Evolutionary conservation across 306 rosid genomes (phyloP), one percentile per base, ranked within the genome.

Genomic region (Sphenostylis stenocarpa): DNA sequence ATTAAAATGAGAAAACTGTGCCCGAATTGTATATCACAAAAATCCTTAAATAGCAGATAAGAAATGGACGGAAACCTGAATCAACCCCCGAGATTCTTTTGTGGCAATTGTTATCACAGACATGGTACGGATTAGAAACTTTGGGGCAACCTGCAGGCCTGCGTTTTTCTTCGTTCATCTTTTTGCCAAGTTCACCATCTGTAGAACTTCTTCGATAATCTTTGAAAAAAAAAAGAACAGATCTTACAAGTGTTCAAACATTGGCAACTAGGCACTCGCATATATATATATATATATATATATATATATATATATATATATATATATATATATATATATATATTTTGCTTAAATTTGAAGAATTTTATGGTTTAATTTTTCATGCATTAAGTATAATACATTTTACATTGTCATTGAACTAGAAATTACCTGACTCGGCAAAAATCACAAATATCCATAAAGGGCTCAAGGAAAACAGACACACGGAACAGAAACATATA

Each of bases 41-140:
- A 39, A 48, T 75, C 64, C 66, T 56, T 67, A 56, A 74, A 63
- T 3, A 73, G 66, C 36, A 60, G 38, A 75, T 24, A 75, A 48
- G 77, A 76, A 68, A 47, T 7, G 21, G n/a, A 56, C 73, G 60
- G 33, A 73, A 77, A 88, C 91, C 90, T 91, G 94, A 28, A 78
- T 87, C 85, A 24, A 72, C 83, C 71, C 70, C 86, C 9, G 85
- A 67, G 24, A 67, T 70, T 76, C 73, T 72, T 82, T 81, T 87
- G 52, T 36, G 3, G 87, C 88, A 88, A 78, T 52, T 21, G 45
- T 84, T 83, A 79, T 65, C 72, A 71, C 95, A 90, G 21, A 16
- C 67, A 85, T 90, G 88, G 78, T 84, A 92, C 81, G 96, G 96
- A 75, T 88, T 92, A 72, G 91, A 88, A 24, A 93, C 89, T 85